Evolutionary conservation across 352 stramenopile genomes (phyloP).

Genomic region (Ophiocytium majus): DNA sequence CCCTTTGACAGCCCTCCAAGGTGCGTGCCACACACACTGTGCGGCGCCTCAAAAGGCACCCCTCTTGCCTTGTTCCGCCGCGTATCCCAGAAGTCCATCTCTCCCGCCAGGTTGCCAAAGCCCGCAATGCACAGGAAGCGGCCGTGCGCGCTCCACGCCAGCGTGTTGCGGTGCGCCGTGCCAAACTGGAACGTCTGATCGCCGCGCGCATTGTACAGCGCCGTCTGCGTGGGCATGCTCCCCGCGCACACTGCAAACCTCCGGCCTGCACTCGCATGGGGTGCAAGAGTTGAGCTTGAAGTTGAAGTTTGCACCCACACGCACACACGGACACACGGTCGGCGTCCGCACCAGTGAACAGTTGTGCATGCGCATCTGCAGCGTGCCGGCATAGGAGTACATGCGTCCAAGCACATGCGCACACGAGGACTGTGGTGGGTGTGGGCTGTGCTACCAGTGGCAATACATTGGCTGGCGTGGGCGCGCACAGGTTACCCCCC

Average conservation of each 20-base stretch:
- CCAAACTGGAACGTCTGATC: slow-evolving; percentile 93
- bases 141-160: slow-evolving; percentile 89
- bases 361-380: too few species aligned
- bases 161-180: slow-evolving; percentile 87
- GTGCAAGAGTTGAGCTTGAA: too few species aligned
- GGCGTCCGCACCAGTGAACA: too few species aligned
- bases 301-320: too few species aligned
- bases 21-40: slow-evolving; percentile 3
- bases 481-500: too few species aligned
- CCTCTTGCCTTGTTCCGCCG: slow-evolving; percentile 93
- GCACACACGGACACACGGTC: too few species aligned
- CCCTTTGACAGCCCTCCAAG: too few species aligned
- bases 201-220: slow-evolving; percentile 89
- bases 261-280: slow-evolving; percentile 17
- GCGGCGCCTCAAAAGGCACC: neutral
- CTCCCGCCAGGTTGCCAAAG: slow-evolving; percentile 94
- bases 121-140: slow-evolving; percentile 89
- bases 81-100: slow-evolving; percentile 91
- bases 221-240: slow-evolving; percentile 87
- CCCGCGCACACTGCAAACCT: slow-evolving; percentile 90
- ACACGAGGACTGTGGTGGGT: too few species aligned
- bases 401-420: too few species aligned
- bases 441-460: too few species aligned
- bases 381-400: too few species aligned
- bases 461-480: too few species aligned